Conservation (phyloP, 192 early-diverging fungal species). For the Coemansia sp. region DNA sequence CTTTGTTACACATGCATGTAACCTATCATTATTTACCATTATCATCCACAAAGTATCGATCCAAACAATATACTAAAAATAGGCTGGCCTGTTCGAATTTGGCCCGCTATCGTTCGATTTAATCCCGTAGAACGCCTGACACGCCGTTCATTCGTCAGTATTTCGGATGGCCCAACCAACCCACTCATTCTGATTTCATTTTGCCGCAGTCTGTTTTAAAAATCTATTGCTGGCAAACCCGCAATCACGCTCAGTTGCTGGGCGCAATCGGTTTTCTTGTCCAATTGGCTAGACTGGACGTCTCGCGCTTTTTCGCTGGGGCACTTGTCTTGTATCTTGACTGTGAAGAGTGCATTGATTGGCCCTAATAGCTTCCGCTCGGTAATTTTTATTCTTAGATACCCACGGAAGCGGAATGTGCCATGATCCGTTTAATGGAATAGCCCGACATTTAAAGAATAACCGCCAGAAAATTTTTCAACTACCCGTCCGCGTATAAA, state of each 20-base stretch:
- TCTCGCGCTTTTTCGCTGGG: neutral
- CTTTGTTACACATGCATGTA: no score
- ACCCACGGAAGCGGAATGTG: neutral
- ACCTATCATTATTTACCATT: no score
- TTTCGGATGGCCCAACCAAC: neutral
- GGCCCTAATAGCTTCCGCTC: neutral
- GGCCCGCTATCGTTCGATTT: neutral
- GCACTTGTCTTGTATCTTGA: neutral
- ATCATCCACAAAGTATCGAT: no score
- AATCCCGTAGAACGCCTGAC: neutral
- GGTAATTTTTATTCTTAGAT: neutral
- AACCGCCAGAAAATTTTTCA: no score
- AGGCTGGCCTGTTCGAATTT: no score
- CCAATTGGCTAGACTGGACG: slow-evolving; percentile 2
- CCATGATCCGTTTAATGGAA: neutral
- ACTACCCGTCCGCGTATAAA: neutral
- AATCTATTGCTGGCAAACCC: neutral
- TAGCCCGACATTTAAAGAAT: no score
- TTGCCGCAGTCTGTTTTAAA: neutral
- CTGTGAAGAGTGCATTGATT: neutral
- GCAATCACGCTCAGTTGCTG: slow-evolving; percentile 4
- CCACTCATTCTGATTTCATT: neutral
- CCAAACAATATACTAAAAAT: no score
- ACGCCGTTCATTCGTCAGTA: neutral
- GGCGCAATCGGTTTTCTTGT: neutral